phyloP scores from a whole-genome alignment of 371 early-diverging fungal genomes.

The Actinomucor elegans region DNA sequence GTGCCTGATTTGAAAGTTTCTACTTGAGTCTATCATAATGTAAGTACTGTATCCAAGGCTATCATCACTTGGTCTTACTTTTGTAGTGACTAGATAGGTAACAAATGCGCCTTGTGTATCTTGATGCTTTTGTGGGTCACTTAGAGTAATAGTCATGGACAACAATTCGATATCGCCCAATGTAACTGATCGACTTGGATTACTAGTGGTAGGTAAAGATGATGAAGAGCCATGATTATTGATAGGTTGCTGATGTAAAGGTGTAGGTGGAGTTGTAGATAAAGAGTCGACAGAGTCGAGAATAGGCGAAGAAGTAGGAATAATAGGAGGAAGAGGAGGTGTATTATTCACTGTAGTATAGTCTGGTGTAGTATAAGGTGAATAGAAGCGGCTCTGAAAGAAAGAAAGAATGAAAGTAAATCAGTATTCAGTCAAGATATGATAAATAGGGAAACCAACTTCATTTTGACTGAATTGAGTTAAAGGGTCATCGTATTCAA shows the following conservation, averaged over 20 bases:
- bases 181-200: not conserved
- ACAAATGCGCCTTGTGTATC: constrained; percentile 79
- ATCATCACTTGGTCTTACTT: constrained; percentile 30
- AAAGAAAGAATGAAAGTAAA: no score
- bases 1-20: constrained; percentile 4
- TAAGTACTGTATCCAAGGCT: not conserved
- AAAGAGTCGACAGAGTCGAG: constrained; percentile 2
- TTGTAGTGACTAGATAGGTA: constrained; percentile 80
- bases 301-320: constrained; percentile 10
- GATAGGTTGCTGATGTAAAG: not conserved
- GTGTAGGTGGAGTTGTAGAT: constrained; percentile 6
- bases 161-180: not conserved
- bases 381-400: constrained; percentile 1
- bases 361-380: not conserved
- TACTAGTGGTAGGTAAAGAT: constrained; percentile 11
- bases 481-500: constrained; percentile 36
- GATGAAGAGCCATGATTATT: constrained; percentile 3
- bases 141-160: constrained; percentile 55
- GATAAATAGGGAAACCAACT: constrained; percentile 4
- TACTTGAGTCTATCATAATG: constrained; percentile 15
- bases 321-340: constrained; percentile 6
- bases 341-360: not conserved
- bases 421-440: no score
- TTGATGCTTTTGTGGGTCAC: constrained; percentile 83
- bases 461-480: constrained; percentile 15